These are phyloP conservation scores for Neurospora sp. DNA, from an alignment of 495 filamentous ascomycete species.

Conservation along the genomic window DNA sequence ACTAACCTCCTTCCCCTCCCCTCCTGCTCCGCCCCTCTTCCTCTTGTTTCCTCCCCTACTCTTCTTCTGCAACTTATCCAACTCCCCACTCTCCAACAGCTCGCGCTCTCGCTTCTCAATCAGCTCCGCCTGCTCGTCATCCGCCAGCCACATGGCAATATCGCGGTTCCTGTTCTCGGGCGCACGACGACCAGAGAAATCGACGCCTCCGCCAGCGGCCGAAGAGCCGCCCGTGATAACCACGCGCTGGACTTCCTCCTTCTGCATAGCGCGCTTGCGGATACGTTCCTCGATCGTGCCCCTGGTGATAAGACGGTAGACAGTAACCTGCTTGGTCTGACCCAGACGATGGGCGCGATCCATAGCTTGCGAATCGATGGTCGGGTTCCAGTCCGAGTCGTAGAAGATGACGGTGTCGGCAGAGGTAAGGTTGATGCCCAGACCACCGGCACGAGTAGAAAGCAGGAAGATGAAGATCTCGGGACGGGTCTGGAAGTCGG, in stretches of 20 bases:
- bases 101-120: slow-evolving; percentile 86
- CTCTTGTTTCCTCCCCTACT: background rate
- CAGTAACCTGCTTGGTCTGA: slow-evolving; percentile 90
- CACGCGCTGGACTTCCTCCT: slow-evolving; percentile 97
- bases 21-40: slow-evolving; percentile 32
- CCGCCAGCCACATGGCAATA: slow-evolving; percentile 92
- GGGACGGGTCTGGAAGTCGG: slow-evolving; percentile 85
- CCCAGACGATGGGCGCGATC: slow-evolving; percentile 96
- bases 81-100: slow-evolving; percentile 50
- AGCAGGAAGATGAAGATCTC: slow-evolving; percentile 96
- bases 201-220: slow-evolving; percentile 50
- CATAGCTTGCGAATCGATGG: slow-evolving; percentile 98
- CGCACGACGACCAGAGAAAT: slow-evolving; percentile 83
- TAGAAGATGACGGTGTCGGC: slow-evolving; percentile 98
- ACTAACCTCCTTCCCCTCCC: slow-evolving; percentile 46
- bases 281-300: slow-evolving; percentile 98
- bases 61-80: slow-evolving; percentile 60
- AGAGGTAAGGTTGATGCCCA: slow-evolving; percentile 93
- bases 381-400: slow-evolving; percentile 98
- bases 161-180: slow-evolving; percentile 85
- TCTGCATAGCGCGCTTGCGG: slow-evolving; percentile 92
- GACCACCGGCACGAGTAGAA: slow-evolving; percentile 89
- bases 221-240: slow-evolving; percentile 80
- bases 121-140: slow-evolving; percentile 85
- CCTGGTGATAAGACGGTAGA: slow-evolving; percentile 94